Conservation (phyloP, 2,329 filamentous ascomycete genomes). For the Hypoxylon sp. region DNA sequence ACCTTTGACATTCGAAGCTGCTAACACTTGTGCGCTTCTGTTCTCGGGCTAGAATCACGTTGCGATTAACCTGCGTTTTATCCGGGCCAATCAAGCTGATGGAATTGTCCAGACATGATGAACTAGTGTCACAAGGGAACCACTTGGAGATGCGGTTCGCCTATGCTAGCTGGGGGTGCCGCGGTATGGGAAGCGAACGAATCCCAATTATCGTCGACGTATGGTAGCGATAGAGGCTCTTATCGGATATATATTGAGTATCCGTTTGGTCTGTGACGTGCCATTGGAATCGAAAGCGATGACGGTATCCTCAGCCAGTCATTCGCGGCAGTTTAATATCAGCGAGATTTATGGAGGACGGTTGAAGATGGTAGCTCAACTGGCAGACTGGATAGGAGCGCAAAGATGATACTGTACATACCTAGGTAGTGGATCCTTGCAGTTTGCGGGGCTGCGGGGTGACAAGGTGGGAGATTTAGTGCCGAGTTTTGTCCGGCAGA, state of each 20-base stretch:
- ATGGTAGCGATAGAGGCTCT: slow-evolving; percentile 18
- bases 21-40: slow-evolving; percentile 26
- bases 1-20: slow-evolving; percentile 18
- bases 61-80: slow-evolving; percentile 34
- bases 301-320: slow-evolving; percentile 2
- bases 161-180: slow-evolving; percentile 22
- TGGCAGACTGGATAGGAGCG: not conserved
- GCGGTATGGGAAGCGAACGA: slow-evolving; percentile 20
- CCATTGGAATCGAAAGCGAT: not conserved
- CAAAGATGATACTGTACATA: not conserved
- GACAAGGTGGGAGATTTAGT: slow-evolving; percentile 15
- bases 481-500: slow-evolving; percentile 36
- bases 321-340: slow-evolving; percentile 2
- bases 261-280: slow-evolving; percentile 9
- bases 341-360: not conserved
- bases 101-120: slow-evolving; percentile 15
- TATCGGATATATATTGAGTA: slow-evolving; percentile 17
- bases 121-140: slow-evolving; percentile 8
- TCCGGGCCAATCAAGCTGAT: slow-evolving; percentile 41
- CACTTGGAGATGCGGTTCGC: slow-evolving; percentile 6
- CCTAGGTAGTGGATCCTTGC: not conserved
- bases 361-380: slow-evolving; percentile 7
- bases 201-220: too few relatives aligned
- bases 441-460: slow-evolving; percentile 25
- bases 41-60: slow-evolving; percentile 32